Conservation (phyloP, 2,329 filamentous ascomycete genomes). For the Fusarium lyarnte region DNA sequence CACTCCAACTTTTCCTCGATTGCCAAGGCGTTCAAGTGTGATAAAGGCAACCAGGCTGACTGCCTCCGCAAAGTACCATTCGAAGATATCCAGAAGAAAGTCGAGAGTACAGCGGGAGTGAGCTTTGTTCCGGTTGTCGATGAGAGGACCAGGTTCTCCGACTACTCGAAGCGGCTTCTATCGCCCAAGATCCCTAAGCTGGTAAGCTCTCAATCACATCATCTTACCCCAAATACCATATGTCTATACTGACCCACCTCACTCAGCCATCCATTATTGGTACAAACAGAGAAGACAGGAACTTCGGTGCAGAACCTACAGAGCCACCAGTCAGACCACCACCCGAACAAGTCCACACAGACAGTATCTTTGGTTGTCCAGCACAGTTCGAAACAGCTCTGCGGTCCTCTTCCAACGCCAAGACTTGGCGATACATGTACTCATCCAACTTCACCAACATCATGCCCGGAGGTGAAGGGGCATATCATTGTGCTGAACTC, state of each 20-base stretch:
- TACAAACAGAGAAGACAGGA: constrained; percentile 1
- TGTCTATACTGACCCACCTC: not conserved
- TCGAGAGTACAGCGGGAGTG: not conserved
- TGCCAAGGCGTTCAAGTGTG: not conserved
- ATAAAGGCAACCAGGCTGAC: not conserved
- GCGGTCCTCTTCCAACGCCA: not conserved
- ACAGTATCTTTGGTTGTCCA: not conserved
- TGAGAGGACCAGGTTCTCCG: not conserved
- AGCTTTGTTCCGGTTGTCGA: constrained; percentile 2
- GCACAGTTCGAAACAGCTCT: not conserved
- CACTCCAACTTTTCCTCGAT: not conserved
- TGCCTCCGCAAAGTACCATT: not conserved
- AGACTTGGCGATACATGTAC: constrained; percentile 15
- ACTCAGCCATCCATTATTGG: not conserved
- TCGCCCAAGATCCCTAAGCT: not conserved
- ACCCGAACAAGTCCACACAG: not conserved
- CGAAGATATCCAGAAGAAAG: not conserved
- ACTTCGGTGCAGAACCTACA: not conserved
- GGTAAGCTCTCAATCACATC: not conserved
- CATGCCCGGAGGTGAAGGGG: not conserved
- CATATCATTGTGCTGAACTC: not conserved
- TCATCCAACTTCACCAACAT: constrained; percentile 15
- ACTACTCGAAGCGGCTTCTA: not conserved
- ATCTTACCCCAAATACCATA: accelerated
- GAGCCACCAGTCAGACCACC: not conserved